These are phyloP conservation scores for Xanthoconium stramineum DNA, from an alignment of 768 basidiomycete genomes.

Conservation along the genomic window DNA sequence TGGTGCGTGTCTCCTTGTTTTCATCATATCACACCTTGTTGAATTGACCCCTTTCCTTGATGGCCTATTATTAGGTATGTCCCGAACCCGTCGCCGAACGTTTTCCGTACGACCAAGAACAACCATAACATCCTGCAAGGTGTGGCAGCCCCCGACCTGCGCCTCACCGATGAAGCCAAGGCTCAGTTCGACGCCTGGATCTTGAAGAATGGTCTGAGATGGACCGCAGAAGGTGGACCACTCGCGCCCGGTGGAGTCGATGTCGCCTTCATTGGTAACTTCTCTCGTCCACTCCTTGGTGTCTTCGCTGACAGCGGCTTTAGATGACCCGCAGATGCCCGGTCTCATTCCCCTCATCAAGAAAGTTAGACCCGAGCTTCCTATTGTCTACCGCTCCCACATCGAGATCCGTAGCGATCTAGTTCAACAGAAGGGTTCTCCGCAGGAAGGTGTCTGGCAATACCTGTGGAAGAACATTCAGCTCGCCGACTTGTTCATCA, in stretches of 20 bases:
- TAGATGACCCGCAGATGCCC: constrained; percentile 91
- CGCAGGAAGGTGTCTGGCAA: constrained; percentile 91
- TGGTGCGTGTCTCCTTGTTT: constrained; percentile 52
- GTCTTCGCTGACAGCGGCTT: constrained; percentile 14
- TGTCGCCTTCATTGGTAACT: constrained; percentile 80
- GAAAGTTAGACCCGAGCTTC: constrained; percentile 77
- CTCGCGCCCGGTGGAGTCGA: constrained; percentile 80
- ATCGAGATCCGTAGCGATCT: constrained; percentile 92
- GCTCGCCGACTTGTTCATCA: constrained; percentile 87
- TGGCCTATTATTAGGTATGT: constrained; percentile 62
- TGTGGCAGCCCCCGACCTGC: constrained; percentile 74
- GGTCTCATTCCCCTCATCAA: constrained; percentile 92
- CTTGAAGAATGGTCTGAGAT: constrained; percentile 81
- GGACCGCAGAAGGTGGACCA: constrained; percentile 85
- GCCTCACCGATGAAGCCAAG: constrained; percentile 76
- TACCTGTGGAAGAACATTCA: constrained; percentile 94
- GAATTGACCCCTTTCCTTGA: neutral
- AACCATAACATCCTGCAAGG: constrained; percentile 96
- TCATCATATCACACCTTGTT: neutral
- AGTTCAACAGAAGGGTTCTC: constrained; percentile 74
- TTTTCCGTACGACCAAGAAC: constrained; percentile 94
- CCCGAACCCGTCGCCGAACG: constrained; percentile 81
- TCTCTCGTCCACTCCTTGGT: neutral
- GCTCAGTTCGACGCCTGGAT: constrained; percentile 86
- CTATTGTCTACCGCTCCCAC: constrained; percentile 92